Percentiles rank a stretch among this genome's conserved stretches.
Conservation (phyloP, 2,329 filamentous ascomycete species). For the Harringtonia aguacate region DNA sequence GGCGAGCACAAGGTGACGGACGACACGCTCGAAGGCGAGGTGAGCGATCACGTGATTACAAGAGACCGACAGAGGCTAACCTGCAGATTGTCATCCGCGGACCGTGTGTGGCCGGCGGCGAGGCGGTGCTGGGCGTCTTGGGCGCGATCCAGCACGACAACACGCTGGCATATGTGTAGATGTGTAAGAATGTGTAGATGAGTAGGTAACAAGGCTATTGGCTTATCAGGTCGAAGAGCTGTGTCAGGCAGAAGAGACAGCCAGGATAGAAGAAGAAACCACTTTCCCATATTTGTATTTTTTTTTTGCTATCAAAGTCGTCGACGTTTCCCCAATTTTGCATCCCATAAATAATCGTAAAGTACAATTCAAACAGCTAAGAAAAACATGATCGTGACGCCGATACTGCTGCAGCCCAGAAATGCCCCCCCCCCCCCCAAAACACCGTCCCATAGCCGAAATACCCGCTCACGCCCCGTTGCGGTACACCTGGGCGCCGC, state of each 20-base stretch:
- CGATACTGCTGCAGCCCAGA: too few species aligned
- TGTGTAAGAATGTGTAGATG: not conserved
- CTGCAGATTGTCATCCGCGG: slow-evolving; percentile 58
- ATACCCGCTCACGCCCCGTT: slow-evolving; percentile 62
- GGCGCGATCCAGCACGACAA: slow-evolving; percentile 62
- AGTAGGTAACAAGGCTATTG: not conserved
- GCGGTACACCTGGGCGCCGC: slow-evolving; percentile 64
- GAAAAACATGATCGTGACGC: too few species aligned
- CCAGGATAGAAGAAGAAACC: too few species aligned
- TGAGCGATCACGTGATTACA: slow-evolving; percentile 20
- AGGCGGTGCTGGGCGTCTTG: slow-evolving; percentile 51
- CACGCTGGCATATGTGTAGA: slow-evolving; percentile 51
- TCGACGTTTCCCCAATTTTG: too few species aligned
- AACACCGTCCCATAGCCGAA: too few species aligned
- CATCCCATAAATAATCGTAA: too few species aligned
- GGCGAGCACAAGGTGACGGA: slow-evolving; percentile 52
- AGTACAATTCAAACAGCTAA: too few species aligned
- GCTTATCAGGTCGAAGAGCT: not conserved
- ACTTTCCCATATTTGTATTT: too few species aligned
- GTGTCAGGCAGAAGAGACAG: too few species aligned
- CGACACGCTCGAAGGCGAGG: slow-evolving; percentile 50
- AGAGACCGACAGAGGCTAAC: not conserved
- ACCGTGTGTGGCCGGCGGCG: slow-evolving; percentile 59
- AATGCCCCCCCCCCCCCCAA: too few species aligned
- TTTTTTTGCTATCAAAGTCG: too few species aligned